Base-by-base conservation (phyloP, 2,329 filamentous ascomycete species). In the Stachybotrys chartarum region DNA sequence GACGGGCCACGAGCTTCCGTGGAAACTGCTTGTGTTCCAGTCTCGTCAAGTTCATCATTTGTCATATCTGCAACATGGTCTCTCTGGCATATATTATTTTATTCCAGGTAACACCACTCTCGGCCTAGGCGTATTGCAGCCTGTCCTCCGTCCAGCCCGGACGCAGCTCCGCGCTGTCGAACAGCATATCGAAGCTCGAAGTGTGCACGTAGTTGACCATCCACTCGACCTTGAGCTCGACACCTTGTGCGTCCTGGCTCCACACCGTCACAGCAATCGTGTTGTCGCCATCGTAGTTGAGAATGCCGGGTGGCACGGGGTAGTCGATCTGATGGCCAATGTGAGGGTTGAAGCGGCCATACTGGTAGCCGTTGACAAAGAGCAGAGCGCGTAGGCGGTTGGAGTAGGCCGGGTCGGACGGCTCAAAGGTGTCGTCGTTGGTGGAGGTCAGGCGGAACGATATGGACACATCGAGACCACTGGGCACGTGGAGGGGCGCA, bases 281-380 rank as follows among this genome's bases (percentile, higher is more conserved):
- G 58, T 86, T 86, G 8, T 79, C 72, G 0, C 82, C 83, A 7
- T 68, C 66, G 56, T 85, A 83, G 62, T 85, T 73, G 8, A 85
- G 66, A 6, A 86, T 71, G 0, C 83, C 83, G 0, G 79, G 78
- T 1, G 81, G 82, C 2, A 86, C 79, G 1, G 83, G 83, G 61
- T 83, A 86, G 16, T 75, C 71, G 16, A 79, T 72, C 68, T 86
- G 83, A 50, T 84, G 80, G 0, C 84, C 84, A 45, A 86, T 82
- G 52, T 79, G 76, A 0, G 83, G 81, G 57, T 80, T 78, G 61
- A 78, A 86, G 7, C 80, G 75, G 2, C 79, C 83, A 59, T 83
- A 86, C 62, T 85, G 82, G 61, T 85, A 86, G 0, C 83, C 83
- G 55, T 86, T 86, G n/a, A 86, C 76, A 55, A 82, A 86, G 3